Conservation (phyloP, 1,284 basidiomycete species). For the Bondarzewia mesenterica region DNA sequence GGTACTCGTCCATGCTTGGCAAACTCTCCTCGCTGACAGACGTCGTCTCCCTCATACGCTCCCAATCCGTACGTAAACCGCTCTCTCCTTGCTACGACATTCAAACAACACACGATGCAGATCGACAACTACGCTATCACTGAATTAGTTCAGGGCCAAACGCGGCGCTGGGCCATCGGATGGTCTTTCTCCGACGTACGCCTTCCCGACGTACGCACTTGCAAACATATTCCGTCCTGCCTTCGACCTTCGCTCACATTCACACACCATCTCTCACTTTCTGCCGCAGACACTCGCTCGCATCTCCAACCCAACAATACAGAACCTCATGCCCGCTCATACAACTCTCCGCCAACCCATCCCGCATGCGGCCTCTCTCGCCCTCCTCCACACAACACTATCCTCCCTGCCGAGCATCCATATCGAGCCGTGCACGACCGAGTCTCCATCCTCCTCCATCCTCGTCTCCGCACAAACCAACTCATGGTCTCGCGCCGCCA, state of each 20-base stretch:
- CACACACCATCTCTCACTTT: too few relatives aligned
- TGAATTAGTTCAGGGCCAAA: constrained; percentile 79
- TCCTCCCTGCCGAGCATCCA: constrained; percentile 20
- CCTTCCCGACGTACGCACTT: constrained; percentile 74
- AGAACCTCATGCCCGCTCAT: constrained; percentile 43
- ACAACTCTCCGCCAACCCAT: constrained; percentile 42
- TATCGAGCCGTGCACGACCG: constrained; percentile 25
- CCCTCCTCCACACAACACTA: constrained; percentile 14
- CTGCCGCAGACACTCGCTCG: constrained; percentile 51
- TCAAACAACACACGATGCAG: constrained; percentile 28
- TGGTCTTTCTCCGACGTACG: constrained; percentile 70
- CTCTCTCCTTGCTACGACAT: constrained; percentile 1
- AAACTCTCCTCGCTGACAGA: constrained; percentile 68
- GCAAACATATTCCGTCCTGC: constrained; percentile 57
- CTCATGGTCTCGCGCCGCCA: constrained; percentile 72
- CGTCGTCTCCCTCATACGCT: constrained; percentile 50
- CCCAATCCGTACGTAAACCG: constrained; percentile 34
- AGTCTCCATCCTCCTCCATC: constrained; percentile 15
- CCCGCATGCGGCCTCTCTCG: constrained; percentile 10
- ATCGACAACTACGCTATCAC: constrained; percentile 81
- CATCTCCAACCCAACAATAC: constrained; percentile 34
- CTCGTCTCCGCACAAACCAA: constrained; percentile 40
- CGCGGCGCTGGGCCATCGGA: constrained; percentile 80
- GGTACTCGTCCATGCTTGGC: constrained; percentile 91
- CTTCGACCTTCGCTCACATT: neutral